Conservation (phyloP, 2,329 filamentous ascomycete species). For the Colletotrichum tofieldiae region DNA sequence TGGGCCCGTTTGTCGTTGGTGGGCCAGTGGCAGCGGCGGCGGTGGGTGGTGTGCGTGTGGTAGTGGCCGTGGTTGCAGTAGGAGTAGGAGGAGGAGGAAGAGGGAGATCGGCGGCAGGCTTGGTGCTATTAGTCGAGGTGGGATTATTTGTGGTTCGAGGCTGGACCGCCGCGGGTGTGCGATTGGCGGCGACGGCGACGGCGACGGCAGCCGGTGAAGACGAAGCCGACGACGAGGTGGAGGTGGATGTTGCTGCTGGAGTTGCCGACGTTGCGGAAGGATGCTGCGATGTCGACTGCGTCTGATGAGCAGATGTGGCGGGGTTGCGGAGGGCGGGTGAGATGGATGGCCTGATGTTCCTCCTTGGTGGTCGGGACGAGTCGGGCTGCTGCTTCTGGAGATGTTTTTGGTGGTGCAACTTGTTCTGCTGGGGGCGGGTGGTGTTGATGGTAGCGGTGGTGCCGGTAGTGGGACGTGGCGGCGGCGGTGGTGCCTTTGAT, state of each 20-base stretch:
- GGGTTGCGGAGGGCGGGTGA: constrained; percentile 35
- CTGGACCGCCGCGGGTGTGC: constrained; percentile 35
- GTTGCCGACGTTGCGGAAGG: constrained; percentile 17
- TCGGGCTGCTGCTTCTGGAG: constrained; percentile 23
- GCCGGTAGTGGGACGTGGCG: not conserved
- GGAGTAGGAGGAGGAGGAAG: not conserved
- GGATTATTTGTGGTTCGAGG: constrained; percentile 37
- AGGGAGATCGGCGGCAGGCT: constrained; percentile 17
- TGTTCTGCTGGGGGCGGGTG: constrained; percentile 8
- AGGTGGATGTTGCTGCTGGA: constrained; percentile 47
- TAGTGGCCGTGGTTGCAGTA: not conserved
- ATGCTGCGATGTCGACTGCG: constrained; percentile 15
- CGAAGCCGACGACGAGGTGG: constrained; percentile 53
- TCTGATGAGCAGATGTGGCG: constrained; percentile 9
- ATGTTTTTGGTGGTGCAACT: constrained; percentile 24
- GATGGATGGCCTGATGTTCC: constrained; percentile 42
- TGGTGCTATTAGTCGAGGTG: constrained; percentile 18
- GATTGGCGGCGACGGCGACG: constrained; percentile 1
- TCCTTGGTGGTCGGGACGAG: constrained; percentile 28
- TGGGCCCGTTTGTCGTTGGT: constrained; percentile 39
- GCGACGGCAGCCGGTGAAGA: constrained; percentile 39
- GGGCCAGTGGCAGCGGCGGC: constrained; percentile 35
- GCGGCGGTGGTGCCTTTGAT: constrained; percentile 9
- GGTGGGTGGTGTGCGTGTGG: not conserved
- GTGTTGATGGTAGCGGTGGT: not conserved